phyloP scores from a whole-genome alignment of 2,329 filamentous ascomycete species.

The Aspergillus aculeatinus region DNA sequence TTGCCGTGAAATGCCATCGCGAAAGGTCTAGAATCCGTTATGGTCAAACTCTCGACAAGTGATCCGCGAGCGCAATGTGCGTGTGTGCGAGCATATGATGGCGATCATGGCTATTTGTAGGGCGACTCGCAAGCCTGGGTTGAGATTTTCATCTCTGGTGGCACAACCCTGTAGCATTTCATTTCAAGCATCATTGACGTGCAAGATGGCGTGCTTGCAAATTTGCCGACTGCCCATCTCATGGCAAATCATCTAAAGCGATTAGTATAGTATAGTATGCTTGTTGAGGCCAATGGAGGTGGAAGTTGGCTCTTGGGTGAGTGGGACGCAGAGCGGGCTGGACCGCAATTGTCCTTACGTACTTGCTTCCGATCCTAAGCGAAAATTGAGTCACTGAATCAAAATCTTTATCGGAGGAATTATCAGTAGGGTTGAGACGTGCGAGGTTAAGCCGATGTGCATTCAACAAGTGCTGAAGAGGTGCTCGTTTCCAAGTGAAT shows the following conservation, averaged over 20 bases:
- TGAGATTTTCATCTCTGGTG: background rate
- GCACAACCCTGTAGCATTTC: background rate
- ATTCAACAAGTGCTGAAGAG: no score
- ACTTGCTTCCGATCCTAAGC: background rate
- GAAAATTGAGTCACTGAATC: background rate
- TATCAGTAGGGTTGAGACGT: no score
- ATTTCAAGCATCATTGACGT: background rate
- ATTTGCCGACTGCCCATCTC: background rate
- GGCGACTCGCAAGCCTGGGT: background rate
- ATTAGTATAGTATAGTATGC: background rate
- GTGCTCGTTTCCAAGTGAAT: no score
- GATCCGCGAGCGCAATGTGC: background rate
- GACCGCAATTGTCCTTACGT: background rate
- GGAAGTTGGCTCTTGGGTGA: background rate
- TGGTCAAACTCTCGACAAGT: background rate
- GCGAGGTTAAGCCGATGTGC: no score
- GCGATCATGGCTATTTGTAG: background rate
- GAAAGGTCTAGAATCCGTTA: background rate
- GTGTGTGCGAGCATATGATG: background rate
- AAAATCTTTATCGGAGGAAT: background rate
- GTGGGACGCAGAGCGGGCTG: background rate
- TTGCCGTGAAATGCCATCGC: background rate
- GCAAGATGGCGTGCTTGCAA: background rate
- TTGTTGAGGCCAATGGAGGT: background rate
- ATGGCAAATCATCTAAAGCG: no score